Evolutionary conservation across 2,329 filamentous ascomycete genomes (phyloP), one percentile per base, ranked within the genome.

Genomic region (Calycina herbarum): DNA sequence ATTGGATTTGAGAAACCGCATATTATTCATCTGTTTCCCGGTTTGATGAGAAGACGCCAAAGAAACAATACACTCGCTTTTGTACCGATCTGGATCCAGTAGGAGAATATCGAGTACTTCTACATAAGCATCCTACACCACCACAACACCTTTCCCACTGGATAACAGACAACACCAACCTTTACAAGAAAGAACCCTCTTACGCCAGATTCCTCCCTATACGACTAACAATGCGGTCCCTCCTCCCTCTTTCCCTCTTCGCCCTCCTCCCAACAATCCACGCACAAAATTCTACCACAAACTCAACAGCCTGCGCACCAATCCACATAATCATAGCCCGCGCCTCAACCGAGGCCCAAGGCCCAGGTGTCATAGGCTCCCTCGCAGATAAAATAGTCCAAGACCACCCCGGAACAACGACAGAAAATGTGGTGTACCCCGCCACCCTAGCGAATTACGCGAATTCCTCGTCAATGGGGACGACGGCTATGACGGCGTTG

Each of bases 261-360:
- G 3, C 17, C 20, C 45, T 51, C n/a, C 7, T 20, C 45, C 45
- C 45, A n/a, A 11, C 20, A 51, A 51, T 24, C 45, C n/a, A 51
- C n/a, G 45, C 45, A 10, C 40, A 45, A 45, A 17, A 45, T 13
- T 38, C 35, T 1, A 38, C 35, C 2, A 3, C 35, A 38, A 38
- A 38, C 10, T 38, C 35, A 45, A 20, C 7, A 24, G 45, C n/a
- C 2, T 51, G 45, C 45, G 45, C 45, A n/a, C 17, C 45, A 20
- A 51, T 11, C 45, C 71, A 79, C 68, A 77, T 79, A 66, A 77
- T 79, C 59, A 76, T 78, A 5, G 76, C 76, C 0, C 74, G 78
- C 8, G 77, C 75, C 13, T 74, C 72, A 38, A 75, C 74, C 20
- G 76, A 78, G 70, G n/a, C 58, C 10, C 69, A 72, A 1, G 77